Base-by-base conservation (phyloP, 2,329 filamentous ascomycete genomes). In the Fusarium albosuccineum region DNA sequence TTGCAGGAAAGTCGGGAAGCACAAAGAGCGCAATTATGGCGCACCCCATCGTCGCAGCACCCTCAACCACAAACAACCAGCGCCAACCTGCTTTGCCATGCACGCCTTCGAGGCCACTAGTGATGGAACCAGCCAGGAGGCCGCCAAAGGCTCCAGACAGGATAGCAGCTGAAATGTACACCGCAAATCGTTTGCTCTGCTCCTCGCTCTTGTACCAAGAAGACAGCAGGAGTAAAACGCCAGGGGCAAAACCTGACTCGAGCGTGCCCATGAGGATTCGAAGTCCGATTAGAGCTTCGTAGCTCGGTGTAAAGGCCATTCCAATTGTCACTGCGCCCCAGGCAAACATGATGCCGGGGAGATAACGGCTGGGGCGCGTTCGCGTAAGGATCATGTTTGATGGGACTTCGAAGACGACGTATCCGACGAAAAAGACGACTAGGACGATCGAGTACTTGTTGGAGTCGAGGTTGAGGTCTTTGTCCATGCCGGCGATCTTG, bases 111-210 rank as follows among this genome's bases (percentile, higher is more conserved):
- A 90, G 87, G 2, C 73, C 72, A 16, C 85, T 78, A 1, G 82
- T 83, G 61, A 90, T 90, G 1, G 85, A 86, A 3, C 86, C 87
- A 0, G 88, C 87, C 10, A 90, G 80, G 5, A 90, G 80, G 10
- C 88, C 88, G 70, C 87, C 88, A 62, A 90, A 90, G 0, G 86
- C 90, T 0, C 91, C 90, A 0, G 89, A 88, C 0, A 92, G 79
- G 0, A 91, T 89, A 1, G 91, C 90, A 0, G 90, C 89, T 1
- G 89, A 91, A 78, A 92, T 92, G 81, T 92, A 92, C 27, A 91
- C 87, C 6, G 89, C 89, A 39, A 77, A 77, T 16, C 77, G 73
- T 56, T 68, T 75, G 34, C 64, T 68, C 67, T 77, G 74, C 56
- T 78, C 76, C 4, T 66, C 66, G 22, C 70, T 67, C 62, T 77